These are phyloP conservation scores for Elsinoe australis DNA, from an alignment of 2,329 filamentous ascomycete genomes.

Conservation along the genomic window DNA sequence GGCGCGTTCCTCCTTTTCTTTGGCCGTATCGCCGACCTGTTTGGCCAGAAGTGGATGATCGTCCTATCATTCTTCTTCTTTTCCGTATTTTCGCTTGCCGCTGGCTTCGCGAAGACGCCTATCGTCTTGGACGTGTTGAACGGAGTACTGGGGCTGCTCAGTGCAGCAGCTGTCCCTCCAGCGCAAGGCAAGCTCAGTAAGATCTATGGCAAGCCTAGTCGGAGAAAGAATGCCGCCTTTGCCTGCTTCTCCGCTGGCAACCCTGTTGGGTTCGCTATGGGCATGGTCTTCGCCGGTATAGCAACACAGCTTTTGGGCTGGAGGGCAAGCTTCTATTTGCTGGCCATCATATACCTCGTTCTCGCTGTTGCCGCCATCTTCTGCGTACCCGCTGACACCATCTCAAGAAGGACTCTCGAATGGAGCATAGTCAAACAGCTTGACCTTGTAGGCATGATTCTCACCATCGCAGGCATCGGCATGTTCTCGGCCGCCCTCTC, in stretches of 20 bases:
- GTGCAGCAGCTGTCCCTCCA: constrained; percentile 56
- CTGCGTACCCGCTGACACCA: constrained; percentile 52
- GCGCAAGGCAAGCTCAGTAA: constrained; percentile 58
- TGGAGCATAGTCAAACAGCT: constrained; percentile 48
- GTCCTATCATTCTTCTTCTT: constrained; percentile 54
- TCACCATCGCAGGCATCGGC: constrained; percentile 58
- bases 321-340: constrained; percentile 55
- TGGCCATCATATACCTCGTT: constrained; percentile 56
- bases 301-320: constrained; percentile 55
- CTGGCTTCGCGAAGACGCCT: constrained; percentile 53
- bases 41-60: constrained; percentile 56
- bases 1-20: constrained; percentile 61
- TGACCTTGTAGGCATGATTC: constrained; percentile 52
- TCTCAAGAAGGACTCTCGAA: constrained; percentile 39
- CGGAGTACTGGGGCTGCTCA: constrained; percentile 57
- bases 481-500: constrained; percentile 56
- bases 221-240: constrained; percentile 58
- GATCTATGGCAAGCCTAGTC: constrained; percentile 54
- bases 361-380: constrained; percentile 52
- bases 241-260: constrained; percentile 55
- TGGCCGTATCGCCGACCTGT: constrained; percentile 57
- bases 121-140: constrained; percentile 56
- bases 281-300: constrained; percentile 55
- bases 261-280: constrained; percentile 50
- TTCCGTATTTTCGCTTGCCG: constrained; percentile 48